phyloP scores from a whole-genome alignment of 108 stramenopile species.

The Bacterosira constricta region DNA sequence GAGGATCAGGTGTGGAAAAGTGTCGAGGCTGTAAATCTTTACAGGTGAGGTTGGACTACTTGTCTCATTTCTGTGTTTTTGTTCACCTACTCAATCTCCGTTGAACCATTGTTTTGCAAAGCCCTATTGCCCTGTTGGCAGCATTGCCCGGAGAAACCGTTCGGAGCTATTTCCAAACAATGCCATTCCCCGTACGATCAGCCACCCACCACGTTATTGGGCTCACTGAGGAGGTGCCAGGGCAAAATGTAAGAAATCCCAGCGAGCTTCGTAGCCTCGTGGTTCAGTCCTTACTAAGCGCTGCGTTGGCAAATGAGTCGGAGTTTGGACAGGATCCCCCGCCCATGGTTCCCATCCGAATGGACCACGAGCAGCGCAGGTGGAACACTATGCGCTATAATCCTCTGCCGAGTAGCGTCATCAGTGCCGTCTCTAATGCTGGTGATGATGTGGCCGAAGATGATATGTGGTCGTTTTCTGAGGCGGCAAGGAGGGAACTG shows the following conservation, averaged over 20 bases:
- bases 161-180: slow-evolving; percentile 43
- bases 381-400: slow-evolving; percentile 1
- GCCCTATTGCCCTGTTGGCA: slow-evolving; percentile 49
- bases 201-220: slow-evolving; percentile 51
- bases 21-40: slow-evolving; percentile 49
- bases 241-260: slow-evolving; percentile 40
- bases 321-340: slow-evolving; percentile 38
- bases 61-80: too few relatives aligned
- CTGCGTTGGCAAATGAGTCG: slow-evolving; percentile 49
- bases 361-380: slow-evolving; percentile 39
- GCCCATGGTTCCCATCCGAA: slow-evolving; percentile 42
- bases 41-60: slow-evolving; percentile 30
- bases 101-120: too few relatives aligned
- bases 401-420: slow-evolving; percentile 14
- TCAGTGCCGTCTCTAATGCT: slow-evolving; percentile 19
- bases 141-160: slow-evolving; percentile 45
- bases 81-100: too few relatives aligned
- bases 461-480: slow-evolving; percentile 46
- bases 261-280: slow-evolving; percentile 44
- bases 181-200: slow-evolving; percentile 47
- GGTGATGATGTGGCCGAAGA: slow-evolving; percentile 26
- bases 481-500: slow-evolving; percentile 35
- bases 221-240: slow-evolving; percentile 46
- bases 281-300: slow-evolving; percentile 48
- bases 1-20: slow-evolving; percentile 44